phyloP scores from a whole-genome alignment of 768 basidiomycete species.

The Dentipellis sp. region DNA sequence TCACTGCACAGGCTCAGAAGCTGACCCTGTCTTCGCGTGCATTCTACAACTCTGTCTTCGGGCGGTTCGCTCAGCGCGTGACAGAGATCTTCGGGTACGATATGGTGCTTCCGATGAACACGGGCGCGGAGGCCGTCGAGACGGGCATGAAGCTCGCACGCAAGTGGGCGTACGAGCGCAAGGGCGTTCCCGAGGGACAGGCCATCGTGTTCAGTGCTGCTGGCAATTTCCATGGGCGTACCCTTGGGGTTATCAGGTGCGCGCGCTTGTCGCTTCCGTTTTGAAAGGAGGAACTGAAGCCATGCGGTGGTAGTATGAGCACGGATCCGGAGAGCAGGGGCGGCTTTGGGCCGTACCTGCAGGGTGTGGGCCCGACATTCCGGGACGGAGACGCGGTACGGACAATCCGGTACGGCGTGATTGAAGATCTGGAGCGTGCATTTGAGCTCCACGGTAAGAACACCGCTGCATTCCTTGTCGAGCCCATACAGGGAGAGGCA shows the following conservation, averaged over 20 bases:
- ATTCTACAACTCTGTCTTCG: conserved; percentile 91
- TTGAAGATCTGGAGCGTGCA: conserved; percentile 75
- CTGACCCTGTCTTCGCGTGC: conserved; percentile 93
- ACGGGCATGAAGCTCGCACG: conserved; percentile 92
- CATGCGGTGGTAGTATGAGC: conserved; percentile 56
- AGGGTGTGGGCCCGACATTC: conserved; percentile 75
- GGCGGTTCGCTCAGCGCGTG: conserved; percentile 79
- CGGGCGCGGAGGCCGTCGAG: conserved; percentile 97
- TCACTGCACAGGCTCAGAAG: conserved; percentile 77
- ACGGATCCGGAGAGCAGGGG: conserved; percentile 85
- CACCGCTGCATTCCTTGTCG: conserved; percentile 89
- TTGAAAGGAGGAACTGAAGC: background rate
- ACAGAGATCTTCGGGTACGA: conserved; percentile 85
- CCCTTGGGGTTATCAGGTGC: conserved; percentile 77
- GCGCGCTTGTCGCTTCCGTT: conserved; percentile 6
- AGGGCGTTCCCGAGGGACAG: conserved; percentile 69
- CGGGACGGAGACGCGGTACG: conserved; percentile 40
- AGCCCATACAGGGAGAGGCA: conserved; percentile 99
- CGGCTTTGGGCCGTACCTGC: conserved; percentile 89
- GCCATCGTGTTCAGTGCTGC: conserved; percentile 81
- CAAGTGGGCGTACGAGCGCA: conserved; percentile 94
- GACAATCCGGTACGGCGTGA: conserved; percentile 75
- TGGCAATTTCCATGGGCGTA: conserved; percentile 95
- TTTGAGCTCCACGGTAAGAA: conserved; percentile 72
- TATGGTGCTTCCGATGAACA: conserved; percentile 98